Evolutionary conservation across 306 rosid genomes (phyloP), one percentile per base, ranked within the genome.

Genomic region (Spatholobus suberectus): DNA sequence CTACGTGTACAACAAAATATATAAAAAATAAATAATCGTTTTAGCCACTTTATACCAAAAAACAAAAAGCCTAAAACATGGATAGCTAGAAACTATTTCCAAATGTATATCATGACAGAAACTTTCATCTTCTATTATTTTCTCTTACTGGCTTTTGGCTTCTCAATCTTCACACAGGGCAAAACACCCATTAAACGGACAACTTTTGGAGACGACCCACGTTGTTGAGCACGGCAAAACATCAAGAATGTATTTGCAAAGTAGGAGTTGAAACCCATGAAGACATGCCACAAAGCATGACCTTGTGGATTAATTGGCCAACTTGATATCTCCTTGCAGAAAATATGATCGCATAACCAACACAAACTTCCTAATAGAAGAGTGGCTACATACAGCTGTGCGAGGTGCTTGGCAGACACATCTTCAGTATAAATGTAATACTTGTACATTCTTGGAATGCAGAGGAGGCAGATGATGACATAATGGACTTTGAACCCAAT

Each of bases 401-500:
- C 97, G 0, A 94, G 77, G 81, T 84, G 34, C 86, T 92, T 94
- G 47, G 92, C 95, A 40, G 85, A 87, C 18, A 66, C 61, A 75
- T 88, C 90, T 75, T 88, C 81, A 2, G 95, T 92, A 76, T 89
- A 76, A 11, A 92, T 94, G 73, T 90, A 92, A 65, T 94, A 94
- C 95, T 92, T 94, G 92, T 94, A 92, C 94, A 92, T 92, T 83
- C 98, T 90, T 13, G 98, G 98, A 81, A 89, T 81, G 90, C 98
- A 94, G 35, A 92, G 92, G 62, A 94, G 89, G 81, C 97, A 86
- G 8, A 94, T 85, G 51, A 90, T 80, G 49, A 79, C 82, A 46
- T 92, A 92, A 29, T 94, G 97, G 20, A 88, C 89, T 92, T 90
- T 88, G 89, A 94, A 92, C 62, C 94, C 95, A 61, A 92, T 78